Conservation (phyloP, 2,329 filamentous ascomycete species). For the Chaetomium globosum region DNA sequence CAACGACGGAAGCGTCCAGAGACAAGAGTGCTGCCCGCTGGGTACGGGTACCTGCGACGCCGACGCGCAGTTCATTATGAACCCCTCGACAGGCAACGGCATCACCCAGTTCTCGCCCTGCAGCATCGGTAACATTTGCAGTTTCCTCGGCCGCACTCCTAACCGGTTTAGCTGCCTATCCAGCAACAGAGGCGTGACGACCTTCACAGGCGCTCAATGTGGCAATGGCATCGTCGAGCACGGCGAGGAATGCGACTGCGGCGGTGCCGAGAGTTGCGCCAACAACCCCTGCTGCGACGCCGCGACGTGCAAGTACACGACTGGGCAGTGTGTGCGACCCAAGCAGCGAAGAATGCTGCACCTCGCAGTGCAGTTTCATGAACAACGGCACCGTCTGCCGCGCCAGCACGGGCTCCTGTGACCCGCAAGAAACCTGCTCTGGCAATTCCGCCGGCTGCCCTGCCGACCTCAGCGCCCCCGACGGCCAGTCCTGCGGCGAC, state of each 20-base stretch:
- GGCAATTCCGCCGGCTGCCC: slow-evolving; percentile 76
- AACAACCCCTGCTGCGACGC: slow-evolving; percentile 82
- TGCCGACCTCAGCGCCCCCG: slow-evolving; percentile 65
- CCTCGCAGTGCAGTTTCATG: slow-evolving; percentile 66
- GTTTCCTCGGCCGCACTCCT: slow-evolving; percentile 74
- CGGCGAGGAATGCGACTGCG: slow-evolving; percentile 95
- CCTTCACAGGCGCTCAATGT: slow-evolving; percentile 81
- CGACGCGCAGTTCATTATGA: slow-evolving; percentile 85
- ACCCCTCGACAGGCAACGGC: slow-evolving; percentile 75
- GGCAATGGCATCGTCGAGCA: slow-evolving; percentile 96
- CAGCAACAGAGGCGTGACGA: slow-evolving; percentile 81
- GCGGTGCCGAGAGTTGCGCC: slow-evolving; percentile 71
- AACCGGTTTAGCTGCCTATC: slow-evolving; percentile 77
- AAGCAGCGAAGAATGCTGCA: slow-evolving; percentile 81
- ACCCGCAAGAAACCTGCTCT: slow-evolving; percentile 80
- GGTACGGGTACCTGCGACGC: slow-evolving; percentile 71
- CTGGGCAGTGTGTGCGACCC: slow-evolving; percentile 76
- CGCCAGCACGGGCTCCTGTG: slow-evolving; percentile 75
- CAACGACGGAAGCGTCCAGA: slow-evolving; percentile 55
- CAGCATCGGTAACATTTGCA: slow-evolving; percentile 91
- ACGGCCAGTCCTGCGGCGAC: slow-evolving; percentile 73
- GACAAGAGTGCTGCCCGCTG: slow-evolving; percentile 76
- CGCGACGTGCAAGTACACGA: slow-evolving; percentile 80
- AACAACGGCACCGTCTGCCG: slow-evolving; percentile 75
- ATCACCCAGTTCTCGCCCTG: slow-evolving; percentile 85